phyloP scores from a whole-genome alignment of 805 yeast species.

The Ogataea degrootiae region DNA sequence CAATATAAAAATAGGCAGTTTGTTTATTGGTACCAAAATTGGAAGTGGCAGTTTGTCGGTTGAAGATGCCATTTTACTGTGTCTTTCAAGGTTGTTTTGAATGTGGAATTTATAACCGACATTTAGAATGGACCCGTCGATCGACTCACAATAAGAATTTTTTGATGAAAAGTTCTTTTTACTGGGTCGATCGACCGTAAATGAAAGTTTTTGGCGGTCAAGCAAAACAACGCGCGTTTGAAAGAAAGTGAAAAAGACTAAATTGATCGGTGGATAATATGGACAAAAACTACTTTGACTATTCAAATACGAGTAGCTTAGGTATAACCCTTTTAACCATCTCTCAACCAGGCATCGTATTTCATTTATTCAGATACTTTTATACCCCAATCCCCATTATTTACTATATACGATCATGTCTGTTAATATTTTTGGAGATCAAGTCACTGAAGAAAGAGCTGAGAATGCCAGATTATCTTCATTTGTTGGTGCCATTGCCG shows the following conservation, averaged over 20 bases:
- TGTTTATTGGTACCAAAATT: too few relatives aligned
- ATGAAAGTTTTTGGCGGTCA: not conserved
- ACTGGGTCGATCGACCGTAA: not conserved
- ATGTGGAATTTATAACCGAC: too few relatives aligned
- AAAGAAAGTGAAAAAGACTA: not conserved
- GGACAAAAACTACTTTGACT: not conserved
- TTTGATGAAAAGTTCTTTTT: not conserved
- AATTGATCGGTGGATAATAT: not conserved
- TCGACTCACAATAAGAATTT: too few relatives aligned
- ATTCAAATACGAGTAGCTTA: too few relatives aligned
- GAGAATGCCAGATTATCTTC: slow-evolving; percentile 97
- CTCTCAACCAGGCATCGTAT: too few relatives aligned
- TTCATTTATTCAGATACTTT: not conserved
- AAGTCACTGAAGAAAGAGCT: slow-evolving; percentile 95
- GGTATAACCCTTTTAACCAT: too few relatives aligned
- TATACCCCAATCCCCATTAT: too few relatives aligned
- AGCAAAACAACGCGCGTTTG: not conserved
- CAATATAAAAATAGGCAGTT: too few relatives aligned
- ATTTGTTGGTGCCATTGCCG: slow-evolving; percentile 98
- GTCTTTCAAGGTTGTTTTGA: too few relatives aligned
- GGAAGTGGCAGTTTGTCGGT: too few relatives aligned
- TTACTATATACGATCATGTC: slow-evolving; percentile 37
- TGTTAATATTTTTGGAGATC: slow-evolving; percentile 94
- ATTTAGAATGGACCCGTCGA: not conserved
- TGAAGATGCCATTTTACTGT: too few relatives aligned